phyloP scores from a whole-genome alignment of 2,329 filamentous ascomycete species.

The Canariomyces notabilis region DNA sequence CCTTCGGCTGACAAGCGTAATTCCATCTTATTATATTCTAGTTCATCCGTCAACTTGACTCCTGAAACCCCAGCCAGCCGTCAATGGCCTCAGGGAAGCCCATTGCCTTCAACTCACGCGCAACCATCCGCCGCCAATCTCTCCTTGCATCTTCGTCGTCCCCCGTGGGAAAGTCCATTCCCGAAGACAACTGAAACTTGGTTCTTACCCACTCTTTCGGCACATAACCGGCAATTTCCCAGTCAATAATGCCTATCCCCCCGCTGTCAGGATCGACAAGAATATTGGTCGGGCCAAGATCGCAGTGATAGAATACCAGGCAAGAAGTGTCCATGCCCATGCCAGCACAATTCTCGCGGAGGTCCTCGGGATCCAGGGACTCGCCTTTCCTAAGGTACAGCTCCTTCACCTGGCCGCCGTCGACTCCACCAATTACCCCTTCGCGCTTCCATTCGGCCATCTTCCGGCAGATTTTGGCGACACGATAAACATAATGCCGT shows the following conservation, averaged over 20 bases:
- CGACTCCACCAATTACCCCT: slow-evolving; percentile 16
- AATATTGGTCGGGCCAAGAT: slow-evolving; percentile 30
- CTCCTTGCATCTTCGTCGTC: background rate
- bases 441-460: slow-evolving; percentile 12
- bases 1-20: no score
- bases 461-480: slow-evolving; percentile 18
- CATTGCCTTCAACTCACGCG: slow-evolving; percentile 2
- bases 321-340: slow-evolving; percentile 29
- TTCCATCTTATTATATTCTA: no score
- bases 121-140: slow-evolving; percentile 9
- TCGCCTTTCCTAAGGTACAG: slow-evolving; percentile 7
- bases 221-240: slow-evolving; percentile 30
- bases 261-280: slow-evolving; percentile 24
- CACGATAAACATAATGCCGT: slow-evolving; percentile 21
- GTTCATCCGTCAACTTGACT: no score
- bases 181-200: slow-evolving; percentile 29
- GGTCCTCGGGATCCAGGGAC: background rate
- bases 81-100: slow-evolving; percentile 11
- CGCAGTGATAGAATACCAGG: slow-evolving; percentile 28
- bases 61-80: no score
- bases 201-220: slow-evolving; percentile 31
- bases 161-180: slow-evolving; percentile 25
- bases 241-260: slow-evolving; percentile 29
- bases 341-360: slow-evolving; percentile 11
- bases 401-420: slow-evolving; percentile 15